phyloP scores from a whole-genome alignment of 495 filamentous ascomycete species.

The Neurospora discreta region DNA sequence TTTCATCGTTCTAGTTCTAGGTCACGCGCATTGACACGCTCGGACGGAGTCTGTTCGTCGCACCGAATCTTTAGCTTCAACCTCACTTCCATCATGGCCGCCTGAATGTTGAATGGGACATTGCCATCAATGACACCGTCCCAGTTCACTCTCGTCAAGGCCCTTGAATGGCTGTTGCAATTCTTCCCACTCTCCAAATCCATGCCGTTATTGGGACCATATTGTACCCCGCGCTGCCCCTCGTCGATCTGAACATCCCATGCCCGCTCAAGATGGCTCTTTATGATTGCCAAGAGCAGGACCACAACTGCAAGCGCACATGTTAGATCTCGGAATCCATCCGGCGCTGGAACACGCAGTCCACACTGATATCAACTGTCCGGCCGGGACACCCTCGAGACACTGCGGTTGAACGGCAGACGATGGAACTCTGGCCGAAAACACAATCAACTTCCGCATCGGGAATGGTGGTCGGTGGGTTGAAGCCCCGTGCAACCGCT shows the following conservation, averaged over 20 bases:
- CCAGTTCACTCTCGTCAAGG: too few species aligned
- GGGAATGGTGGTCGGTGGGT: background rate
- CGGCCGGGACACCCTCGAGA: background rate
- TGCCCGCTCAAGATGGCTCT: background rate
- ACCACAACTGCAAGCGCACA: background rate
- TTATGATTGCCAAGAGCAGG: background rate
- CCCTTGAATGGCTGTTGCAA: too few species aligned
- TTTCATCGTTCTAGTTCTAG: background rate
- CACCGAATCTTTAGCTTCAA: background rate
- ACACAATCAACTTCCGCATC: background rate
- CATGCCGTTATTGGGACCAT: background rate
- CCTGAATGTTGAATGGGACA: background rate
- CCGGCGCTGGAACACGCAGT: background rate
- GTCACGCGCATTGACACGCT: background rate
- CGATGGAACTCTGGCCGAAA: background rate
- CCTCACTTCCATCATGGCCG: background rate
- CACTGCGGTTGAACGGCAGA: background rate
- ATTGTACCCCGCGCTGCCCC: background rate
- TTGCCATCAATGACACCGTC: background rate
- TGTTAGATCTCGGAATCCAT: background rate
- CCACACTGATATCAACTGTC: background rate
- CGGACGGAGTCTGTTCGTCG: background rate
- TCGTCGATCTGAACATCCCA: background rate
- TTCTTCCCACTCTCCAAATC: background rate
- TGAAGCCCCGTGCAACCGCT: background rate